Evolutionary conservation across 2,329 filamentous ascomycete species (phyloP).

Genomic region (Sporothrix phasma): DNA sequence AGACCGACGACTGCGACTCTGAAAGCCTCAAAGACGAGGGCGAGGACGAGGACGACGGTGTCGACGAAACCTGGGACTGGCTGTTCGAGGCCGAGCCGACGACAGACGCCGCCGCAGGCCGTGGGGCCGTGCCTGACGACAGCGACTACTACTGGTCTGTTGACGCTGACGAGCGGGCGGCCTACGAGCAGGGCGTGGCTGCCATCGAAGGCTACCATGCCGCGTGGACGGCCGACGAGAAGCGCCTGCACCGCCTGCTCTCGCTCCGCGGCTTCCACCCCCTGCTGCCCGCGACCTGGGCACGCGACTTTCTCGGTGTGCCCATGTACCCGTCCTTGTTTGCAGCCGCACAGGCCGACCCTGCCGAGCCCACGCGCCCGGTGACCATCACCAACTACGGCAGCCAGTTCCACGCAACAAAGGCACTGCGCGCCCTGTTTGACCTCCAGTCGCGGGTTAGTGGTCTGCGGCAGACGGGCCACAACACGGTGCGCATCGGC

Average conservation of each 20-base stretch:
- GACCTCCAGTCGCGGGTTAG: conserved; percentile 26
- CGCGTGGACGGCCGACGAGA: conserved; percentile 26
- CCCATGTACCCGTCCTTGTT: conserved; percentile 27
- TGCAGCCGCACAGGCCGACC: conserved; percentile 19
- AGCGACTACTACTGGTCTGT: conserved; percentile 18
- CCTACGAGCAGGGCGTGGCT: conserved; percentile 17
- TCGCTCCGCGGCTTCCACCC: conserved; percentile 28
- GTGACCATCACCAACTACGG: conserved; percentile 23
- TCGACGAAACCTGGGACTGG: conserved; percentile 16
- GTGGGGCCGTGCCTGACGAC: conserved; percentile 7
- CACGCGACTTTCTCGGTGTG: conserved; percentile 26
- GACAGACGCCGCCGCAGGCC: neutral
- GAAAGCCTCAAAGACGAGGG: conserved; percentile 11
- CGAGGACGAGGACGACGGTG: conserved; percentile 20
- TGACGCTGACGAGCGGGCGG: conserved; percentile 16
- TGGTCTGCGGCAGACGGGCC: conserved; percentile 25
- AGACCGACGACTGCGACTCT: conserved; percentile 6
- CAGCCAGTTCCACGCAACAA: conserved; percentile 25
- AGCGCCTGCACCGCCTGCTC: conserved; percentile 26
- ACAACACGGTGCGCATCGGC: conserved; percentile 22
- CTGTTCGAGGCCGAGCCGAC: conserved; percentile 11
- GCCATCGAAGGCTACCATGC: conserved; percentile 17
- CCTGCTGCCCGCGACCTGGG: conserved; percentile 27
- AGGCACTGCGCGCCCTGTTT: conserved; percentile 28
- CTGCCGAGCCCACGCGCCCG: conserved; percentile 7